phyloP scores from a whole-genome alignment of 352 stramenopile species.

The Phytopythium litorale region DNA sequence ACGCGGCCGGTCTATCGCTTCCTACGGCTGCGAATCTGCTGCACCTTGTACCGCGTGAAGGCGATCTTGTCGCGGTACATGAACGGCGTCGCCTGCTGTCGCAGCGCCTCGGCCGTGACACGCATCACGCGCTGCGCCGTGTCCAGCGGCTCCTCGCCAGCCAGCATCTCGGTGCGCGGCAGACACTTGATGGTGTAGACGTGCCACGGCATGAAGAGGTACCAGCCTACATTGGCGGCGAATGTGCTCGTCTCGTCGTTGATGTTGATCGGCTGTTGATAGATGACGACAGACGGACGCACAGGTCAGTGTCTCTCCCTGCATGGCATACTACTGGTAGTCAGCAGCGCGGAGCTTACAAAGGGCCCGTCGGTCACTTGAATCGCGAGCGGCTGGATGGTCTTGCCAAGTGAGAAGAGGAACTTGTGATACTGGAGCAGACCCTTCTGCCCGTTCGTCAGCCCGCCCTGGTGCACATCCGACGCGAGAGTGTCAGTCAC shows the following conservation, averaged over 20 bases:
- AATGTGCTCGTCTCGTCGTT: conserved; percentile 79
- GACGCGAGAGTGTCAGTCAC: background rate
- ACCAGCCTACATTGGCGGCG: conserved; percentile 69
- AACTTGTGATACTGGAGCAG: conserved; percentile 80
- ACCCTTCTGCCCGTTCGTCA: conserved; percentile 61
- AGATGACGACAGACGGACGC: background rate
- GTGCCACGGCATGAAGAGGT: conserved; percentile 67
- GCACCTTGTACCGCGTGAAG: conserved; percentile 52
- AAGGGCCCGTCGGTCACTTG: conserved; percentile 59
- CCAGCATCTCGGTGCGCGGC: conserved; percentile 25
- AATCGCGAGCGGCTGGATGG: conserved; percentile 59
- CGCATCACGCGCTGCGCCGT: conserved; percentile 67
- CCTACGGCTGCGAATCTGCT: conserved; percentile 36
- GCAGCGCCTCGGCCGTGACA: conserved; percentile 37
- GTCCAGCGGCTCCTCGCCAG: conserved; percentile 41
- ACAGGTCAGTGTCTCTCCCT: background rate
- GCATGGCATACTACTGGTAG: background rate
- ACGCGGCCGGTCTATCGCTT: background rate
- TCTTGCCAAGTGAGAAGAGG: conserved; percentile 64
- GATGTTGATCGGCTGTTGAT: conserved; percentile 59
- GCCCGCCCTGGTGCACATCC: conserved; percentile 26
- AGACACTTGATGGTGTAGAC: conserved; percentile 61
- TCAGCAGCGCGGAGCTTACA: conserved; percentile 23
- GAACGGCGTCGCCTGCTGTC: conserved; percentile 57
- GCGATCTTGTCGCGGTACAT: conserved; percentile 73